These are phyloP conservation scores for Atkinsonella texensis DNA, from an alignment of 2,329 filamentous ascomycete genomes.

Conservation along the genomic window DNA sequence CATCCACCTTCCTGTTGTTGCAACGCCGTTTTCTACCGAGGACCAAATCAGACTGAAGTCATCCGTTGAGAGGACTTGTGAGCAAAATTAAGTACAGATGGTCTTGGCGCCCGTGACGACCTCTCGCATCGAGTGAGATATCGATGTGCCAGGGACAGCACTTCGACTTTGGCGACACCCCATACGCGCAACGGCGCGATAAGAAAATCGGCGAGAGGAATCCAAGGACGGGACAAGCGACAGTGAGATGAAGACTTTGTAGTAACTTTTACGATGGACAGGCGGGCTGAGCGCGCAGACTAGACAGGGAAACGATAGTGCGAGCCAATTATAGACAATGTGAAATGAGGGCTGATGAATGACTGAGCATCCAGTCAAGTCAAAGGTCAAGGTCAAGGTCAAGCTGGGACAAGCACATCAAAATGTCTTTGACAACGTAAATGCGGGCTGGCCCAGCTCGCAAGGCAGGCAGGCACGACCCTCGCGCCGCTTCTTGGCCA, in stretches of 20 bases:
- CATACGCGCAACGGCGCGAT: slow-evolving; percentile 1
- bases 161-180: neutral
- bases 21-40: neutral
- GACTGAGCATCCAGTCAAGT: too few relatives aligned
- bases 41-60: neutral
- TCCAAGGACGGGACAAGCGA: neutral
- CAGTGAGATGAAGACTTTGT: neutral
- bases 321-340: neutral
- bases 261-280: neutral
- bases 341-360: neutral
- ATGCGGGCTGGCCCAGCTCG: too few relatives aligned
- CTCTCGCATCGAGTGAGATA: neutral
- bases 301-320: neutral
- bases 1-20: neutral
- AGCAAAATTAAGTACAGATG: neutral
- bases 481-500: neutral
- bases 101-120: neutral
- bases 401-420: neutral
- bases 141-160: neutral
- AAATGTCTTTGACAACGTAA: too few relatives aligned
- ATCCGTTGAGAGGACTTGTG: neutral
- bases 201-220: neutral
- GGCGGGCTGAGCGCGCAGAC: neutral
- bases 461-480: neutral
- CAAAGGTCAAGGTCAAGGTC: neutral